Conservation (phyloP, 495 filamentous ascomycete species). For the Apodospora peruviana region DNA sequence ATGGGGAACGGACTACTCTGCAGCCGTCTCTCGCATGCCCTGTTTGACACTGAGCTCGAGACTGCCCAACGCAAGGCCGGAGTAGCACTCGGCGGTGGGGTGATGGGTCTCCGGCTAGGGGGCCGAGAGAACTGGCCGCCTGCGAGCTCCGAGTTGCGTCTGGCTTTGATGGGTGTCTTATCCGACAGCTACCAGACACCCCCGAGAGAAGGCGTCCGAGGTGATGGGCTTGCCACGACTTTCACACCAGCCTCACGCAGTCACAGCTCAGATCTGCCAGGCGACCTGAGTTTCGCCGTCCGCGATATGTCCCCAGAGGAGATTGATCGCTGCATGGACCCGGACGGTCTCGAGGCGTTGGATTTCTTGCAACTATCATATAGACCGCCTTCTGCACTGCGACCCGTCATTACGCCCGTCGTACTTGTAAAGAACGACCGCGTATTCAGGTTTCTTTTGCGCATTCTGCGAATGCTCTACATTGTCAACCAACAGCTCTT, state of each 20-base stretch:
- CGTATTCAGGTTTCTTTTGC: conserved; percentile 73
- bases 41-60: conserved; percentile 82
- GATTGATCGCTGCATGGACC: conserved; percentile 71
- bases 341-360: conserved; percentile 72
- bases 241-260: conserved; percentile 9
- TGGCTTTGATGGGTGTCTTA: conserved; percentile 83
- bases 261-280: conserved; percentile 57
- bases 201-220: not conserved
- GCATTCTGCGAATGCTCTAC: conserved; percentile 73
- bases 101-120: conserved; percentile 76
- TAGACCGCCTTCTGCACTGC: conserved; percentile 66
- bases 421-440: conserved; percentile 74
- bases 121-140: conserved; percentile 82
- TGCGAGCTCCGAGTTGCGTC: conserved; percentile 81
- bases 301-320: conserved; percentile 73
- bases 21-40: conserved; percentile 68
- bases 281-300: conserved; percentile 78
- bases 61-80: conserved; percentile 69
- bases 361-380: conserved; percentile 89
- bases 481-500: conserved; percentile 62
- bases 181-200: conserved; percentile 58
- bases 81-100: conserved; percentile 59
- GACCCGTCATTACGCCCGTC: conserved; percentile 61
- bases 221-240: not conserved
- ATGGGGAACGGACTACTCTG: conserved; percentile 80